Evolutionary conservation across 1,139 yeast species (phyloP).

Genomic region (Zygoascus meyerae): DNA sequence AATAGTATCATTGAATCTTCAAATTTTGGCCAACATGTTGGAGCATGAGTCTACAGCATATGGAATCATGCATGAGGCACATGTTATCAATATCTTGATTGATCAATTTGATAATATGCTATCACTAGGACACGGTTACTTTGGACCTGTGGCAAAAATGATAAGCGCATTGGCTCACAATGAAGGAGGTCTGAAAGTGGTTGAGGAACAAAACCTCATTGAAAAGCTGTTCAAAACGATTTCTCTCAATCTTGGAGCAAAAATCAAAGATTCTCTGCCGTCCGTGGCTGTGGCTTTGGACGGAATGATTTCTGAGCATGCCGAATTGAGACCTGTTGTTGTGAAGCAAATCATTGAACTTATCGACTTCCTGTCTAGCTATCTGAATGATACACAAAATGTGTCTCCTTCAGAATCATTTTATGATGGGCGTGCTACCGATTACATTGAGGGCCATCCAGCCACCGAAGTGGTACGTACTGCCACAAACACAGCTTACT

Average conservation of each 20-base stretch:
- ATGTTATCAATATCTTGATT: constrained; percentile 60
- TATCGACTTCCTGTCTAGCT: constrained; percentile 43
- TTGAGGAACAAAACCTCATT: constrained; percentile 20
- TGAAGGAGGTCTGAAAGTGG: constrained; percentile 57
- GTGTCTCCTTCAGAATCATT: not conserved
- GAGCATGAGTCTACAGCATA: constrained; percentile 92
- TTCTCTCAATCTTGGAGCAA: constrained; percentile 16
- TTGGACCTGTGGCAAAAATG: constrained; percentile 64
- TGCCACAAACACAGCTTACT: not conserved
- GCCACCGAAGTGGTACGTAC: constrained; percentile 2
- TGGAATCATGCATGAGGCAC: constrained; percentile 73
- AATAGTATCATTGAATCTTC: constrained; percentile 59
- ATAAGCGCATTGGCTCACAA: constrained; percentile 82
- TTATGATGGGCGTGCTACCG: constrained; percentile 4
- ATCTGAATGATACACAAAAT: constrained; percentile 11
- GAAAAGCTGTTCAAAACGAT: constrained; percentile 18
- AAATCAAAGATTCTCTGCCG: constrained; percentile 36
- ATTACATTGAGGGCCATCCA: constrained; percentile 1
- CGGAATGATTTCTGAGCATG: constrained; percentile 78
- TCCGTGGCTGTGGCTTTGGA: constrained; percentile 68
- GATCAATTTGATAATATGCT: constrained; percentile 45
- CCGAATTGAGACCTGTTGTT: constrained; percentile 59
- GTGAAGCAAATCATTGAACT: constrained; percentile 46
- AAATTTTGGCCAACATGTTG: constrained; percentile 64
- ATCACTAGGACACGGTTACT: constrained; percentile 50